Conservation (phyloP, 345 rosid species). For the Citrus inodora region DNA sequence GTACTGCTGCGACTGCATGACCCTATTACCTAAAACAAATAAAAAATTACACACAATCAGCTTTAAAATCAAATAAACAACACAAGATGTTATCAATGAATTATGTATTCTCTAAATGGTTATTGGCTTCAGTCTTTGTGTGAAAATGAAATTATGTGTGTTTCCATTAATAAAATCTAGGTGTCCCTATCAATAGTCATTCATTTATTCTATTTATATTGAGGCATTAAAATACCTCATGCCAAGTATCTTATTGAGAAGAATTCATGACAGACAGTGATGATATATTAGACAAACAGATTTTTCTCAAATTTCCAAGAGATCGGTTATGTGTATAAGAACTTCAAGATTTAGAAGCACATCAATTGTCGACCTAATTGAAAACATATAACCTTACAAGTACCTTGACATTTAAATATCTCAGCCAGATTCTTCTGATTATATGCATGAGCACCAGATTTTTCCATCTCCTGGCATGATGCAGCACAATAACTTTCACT, state of each 20-base stretch:
- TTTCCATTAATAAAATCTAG: conserved; percentile 1
- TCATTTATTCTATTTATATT: neutral
- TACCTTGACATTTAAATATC: conserved; percentile 76
- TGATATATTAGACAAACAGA: neutral
- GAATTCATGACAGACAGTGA: neutral
- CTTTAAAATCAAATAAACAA: conserved; percentile 5
- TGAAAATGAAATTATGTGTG: neutral
- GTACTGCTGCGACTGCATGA: conserved; percentile 68
- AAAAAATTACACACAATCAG: conserved; percentile 20
- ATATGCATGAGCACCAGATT: conserved; percentile 48
- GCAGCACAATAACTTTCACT: conserved; percentile 2
- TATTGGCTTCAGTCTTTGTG: neutral
- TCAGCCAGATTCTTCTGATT: conserved; percentile 58
- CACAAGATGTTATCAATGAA: neutral
- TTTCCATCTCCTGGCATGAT: conserved; percentile 72
- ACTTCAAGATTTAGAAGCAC: neutral
- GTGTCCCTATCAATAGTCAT: neutral
- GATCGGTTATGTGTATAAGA: neutral
- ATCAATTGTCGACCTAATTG: conserved; percentile 5
- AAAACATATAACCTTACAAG: conserved; percentile 5
- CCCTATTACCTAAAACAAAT: conserved; percentile 69
- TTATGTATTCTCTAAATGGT: neutral
- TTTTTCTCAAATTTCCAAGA: conserved; percentile 7
- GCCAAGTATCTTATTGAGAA: neutral
- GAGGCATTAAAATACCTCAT: neutral